Evolutionary conservation across 225 moss, liverwort and hornwort genomes (phyloP).

Genomic region (Physcomitrellopsis africana): DNA sequence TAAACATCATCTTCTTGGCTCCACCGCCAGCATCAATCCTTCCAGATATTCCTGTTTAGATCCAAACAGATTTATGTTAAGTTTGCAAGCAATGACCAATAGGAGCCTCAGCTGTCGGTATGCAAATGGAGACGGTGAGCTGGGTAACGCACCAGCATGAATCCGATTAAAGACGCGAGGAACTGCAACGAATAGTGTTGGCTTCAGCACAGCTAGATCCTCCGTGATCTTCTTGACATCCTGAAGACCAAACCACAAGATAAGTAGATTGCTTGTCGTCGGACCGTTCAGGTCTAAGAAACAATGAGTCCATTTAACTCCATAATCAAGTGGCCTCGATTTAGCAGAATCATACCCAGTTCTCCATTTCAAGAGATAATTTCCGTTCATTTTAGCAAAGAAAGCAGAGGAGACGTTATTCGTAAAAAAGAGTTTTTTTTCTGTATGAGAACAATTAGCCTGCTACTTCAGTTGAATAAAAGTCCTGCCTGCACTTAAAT

Average conservation of each 20-base stretch:
- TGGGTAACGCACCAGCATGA: slow-evolving; percentile 51
- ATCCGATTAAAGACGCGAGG: slow-evolving; percentile 93
- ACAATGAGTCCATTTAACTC: no score
- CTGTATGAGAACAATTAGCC: no score
- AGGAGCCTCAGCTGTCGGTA: neutral
- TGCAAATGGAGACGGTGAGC: neutral
- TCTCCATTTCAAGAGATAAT: no score
- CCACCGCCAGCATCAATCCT: slow-evolving; percentile 63
- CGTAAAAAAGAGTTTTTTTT: no score
- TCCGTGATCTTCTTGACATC: slow-evolving; percentile 87
- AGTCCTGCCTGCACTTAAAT: neutral
- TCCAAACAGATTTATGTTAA: slow-evolving; percentile 1
- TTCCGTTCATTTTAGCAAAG: no score
- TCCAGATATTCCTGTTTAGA: slow-evolving; percentile 51
- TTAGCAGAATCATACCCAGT: no score
- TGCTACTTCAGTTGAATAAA: no score
- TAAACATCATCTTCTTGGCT: slow-evolving; percentile 71
- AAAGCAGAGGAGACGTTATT: no score
- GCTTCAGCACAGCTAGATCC: slow-evolving; percentile 74
- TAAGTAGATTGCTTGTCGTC: neutral
- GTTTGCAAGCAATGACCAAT: neutral
- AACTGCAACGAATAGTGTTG: slow-evolving; percentile 82
- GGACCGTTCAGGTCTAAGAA: no score
- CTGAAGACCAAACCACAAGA: slow-evolving; percentile 33
- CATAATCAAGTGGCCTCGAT: no score